A percentile compares a stretch with the other conserved stretches of the same genome.
phyloP scores from a whole-genome alignment of 352 stramenopile genomes.

The Pythium chondricola region DNA sequence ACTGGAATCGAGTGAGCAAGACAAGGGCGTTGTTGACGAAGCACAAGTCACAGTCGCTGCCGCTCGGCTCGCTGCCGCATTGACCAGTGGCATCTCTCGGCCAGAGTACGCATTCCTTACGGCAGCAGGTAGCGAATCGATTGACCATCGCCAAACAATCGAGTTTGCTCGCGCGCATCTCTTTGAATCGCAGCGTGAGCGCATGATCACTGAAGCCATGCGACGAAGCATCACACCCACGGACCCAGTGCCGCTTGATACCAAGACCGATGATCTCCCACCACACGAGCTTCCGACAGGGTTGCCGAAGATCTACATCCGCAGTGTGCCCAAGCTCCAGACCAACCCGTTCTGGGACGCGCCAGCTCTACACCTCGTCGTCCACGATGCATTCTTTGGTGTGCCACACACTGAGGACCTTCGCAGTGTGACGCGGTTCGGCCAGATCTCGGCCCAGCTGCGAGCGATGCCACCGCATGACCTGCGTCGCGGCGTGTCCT shows the following conservation, averaged over 20 bases:
- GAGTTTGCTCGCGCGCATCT: neutral
- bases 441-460: constrained; percentile 14
- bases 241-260: neutral
- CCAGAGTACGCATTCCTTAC: neutral
- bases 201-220: constrained; percentile 8
- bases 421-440: neutral
- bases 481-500: neutral
- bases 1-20: no score
- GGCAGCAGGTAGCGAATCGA: neutral
- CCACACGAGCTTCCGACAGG: neutral
- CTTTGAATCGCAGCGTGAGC: constrained; percentile 12
- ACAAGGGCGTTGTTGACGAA: no score
- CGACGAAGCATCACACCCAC: constrained; percentile 8
- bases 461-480: neutral
- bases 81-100: no score
- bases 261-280: constrained; percentile 5
- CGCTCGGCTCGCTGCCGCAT: constrained; percentile 1
- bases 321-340: no score
- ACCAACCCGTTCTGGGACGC: neutral
- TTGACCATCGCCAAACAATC: neutral
- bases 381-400: neutral
- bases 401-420: neutral
- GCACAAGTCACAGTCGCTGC: neutral
- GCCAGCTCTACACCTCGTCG: no score
- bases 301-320: constrained; percentile 6